Base-by-base conservation (phyloP, 2,329 filamentous ascomycete genomes). In the Ophiocordyceps polyrhachis-furcata region DNA sequence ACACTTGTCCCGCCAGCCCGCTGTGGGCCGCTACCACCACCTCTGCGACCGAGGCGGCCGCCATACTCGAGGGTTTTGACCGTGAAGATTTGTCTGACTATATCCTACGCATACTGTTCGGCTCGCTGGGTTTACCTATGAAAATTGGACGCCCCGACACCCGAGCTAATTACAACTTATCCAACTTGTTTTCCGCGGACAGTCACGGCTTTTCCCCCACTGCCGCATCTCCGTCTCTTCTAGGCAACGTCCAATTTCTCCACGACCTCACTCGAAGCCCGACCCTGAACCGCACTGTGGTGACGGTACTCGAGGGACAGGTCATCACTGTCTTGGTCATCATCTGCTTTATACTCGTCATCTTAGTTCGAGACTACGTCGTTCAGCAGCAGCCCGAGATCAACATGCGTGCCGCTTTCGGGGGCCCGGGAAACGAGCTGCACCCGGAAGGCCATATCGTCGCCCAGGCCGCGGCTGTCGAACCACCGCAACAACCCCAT, bases 331-430 rank as follows among this genome's bases (percentile, higher is more conserved):
- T 95, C 6, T 66, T 93, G 12, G 85, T 96, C 43, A 89, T 98
- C 8, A 73, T 94, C 41, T 87, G 82, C 47, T 98, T 96, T 61
- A 95, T 98, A 47, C 67, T 98, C n/a, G 79, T 98, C 40, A 98
- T 98, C 52, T 65, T 98, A 4, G 95, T 98, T 42, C 71, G 93
- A 42, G 91, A 98, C 64, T 98, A 94, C 73, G 91, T 98, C 43
- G 87, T 98, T 11, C 91, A 98, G 59, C 91, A 98, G 59, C 91
- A 98, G 57, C 91, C 89, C 5, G 81, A 88, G 50, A 81, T 91
- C 52, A 93, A 93, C 54, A 80, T 91, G 67, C 81, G 78, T 0
- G 80, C 73, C 9, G 74, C 73, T 4, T 73, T 79, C 55, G 76
- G 71, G 12, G 72, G 67, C 8, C 55, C 55, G 14, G 60, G 59